Conservation (phyloP, 352 stramenopile genomes). For the Sclerospora graminicola region DNA sequence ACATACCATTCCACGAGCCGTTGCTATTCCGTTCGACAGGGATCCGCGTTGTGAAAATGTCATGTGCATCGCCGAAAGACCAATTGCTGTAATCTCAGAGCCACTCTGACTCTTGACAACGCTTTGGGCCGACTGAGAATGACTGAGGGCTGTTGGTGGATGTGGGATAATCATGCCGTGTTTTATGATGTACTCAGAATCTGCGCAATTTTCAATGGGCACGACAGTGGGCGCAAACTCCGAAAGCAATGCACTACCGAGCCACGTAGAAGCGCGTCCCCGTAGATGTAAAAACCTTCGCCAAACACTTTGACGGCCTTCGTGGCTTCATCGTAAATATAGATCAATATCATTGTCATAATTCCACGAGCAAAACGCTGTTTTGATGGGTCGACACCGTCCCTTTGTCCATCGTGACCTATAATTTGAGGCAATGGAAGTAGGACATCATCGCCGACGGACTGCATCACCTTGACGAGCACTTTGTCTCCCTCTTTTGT, state of each 20-base stretch:
- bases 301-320: no score
- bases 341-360: no score
- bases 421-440: no score
- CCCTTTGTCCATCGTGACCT: conserved; percentile 25
- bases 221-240: conserved; percentile 49
- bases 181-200: conserved; percentile 77
- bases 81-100: conserved; percentile 19
- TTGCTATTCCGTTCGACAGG: conserved; percentile 3
- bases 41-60: conserved; percentile 16
- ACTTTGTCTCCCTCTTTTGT: conserved; percentile 35
- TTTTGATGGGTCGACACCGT: conserved; percentile 22
- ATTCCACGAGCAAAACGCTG: no score
- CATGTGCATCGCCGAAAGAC: conserved; percentile 10
- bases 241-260: conserved; percentile 49
- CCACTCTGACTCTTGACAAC: conserved; percentile 25
- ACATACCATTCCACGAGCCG: no score
- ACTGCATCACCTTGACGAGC: no score
- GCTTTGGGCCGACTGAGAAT: conserved; percentile 19
- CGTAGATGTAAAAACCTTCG: no score
- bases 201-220: conserved; percentile 50
- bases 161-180: conserved; percentile 60
- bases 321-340: no score
- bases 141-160: conserved; percentile 12
- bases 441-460: no score
- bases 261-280: conserved; percentile 33